Evolutionary conservation across 352 stramenopile genomes (phyloP).

Genomic region (Thalassiosira hispida): DNA sequence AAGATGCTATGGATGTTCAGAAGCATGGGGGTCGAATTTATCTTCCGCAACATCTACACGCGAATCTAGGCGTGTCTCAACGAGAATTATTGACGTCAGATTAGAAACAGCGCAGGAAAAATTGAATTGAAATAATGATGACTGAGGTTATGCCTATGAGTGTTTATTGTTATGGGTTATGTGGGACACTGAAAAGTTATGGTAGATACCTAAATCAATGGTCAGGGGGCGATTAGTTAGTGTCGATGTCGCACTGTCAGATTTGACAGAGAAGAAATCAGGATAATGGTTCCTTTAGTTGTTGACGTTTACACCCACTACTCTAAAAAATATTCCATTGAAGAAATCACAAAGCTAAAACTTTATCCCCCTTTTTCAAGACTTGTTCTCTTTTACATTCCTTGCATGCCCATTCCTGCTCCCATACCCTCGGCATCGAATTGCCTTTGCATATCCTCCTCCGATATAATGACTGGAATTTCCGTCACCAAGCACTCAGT

Average conservation of each 20-base stretch:
- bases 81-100: slow-evolving; percentile 16
- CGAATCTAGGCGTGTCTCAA: slow-evolving; percentile 1
- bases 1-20: slow-evolving; percentile 37
- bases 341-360: background rate
- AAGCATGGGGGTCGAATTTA: slow-evolving; percentile 22
- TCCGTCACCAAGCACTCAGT: slow-evolving; percentile 89
- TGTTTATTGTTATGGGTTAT: too few species aligned
- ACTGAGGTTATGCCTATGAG: too few species aligned
- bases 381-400: slow-evolving; percentile 29
- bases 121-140: too few species aligned
- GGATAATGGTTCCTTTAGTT: too few species aligned
- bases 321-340: background rate
- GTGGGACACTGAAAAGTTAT: too few species aligned
- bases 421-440: slow-evolving; percentile 81
- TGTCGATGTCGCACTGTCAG: too few species aligned
- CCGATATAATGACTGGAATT: slow-evolving; percentile 79
- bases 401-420: slow-evolving; percentile 56
- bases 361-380: background rate
- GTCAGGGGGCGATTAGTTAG: too few species aligned
- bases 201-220: too few species aligned
- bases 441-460: slow-evolving; percentile 77
- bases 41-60: slow-evolving; percentile 28
- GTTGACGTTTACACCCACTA: too few species aligned
- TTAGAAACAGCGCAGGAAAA: too few species aligned
- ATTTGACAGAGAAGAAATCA: too few species aligned